Evolutionary conservation across 495 filamentous ascomycete genomes (phyloP), one percentile per base, ranked within the genome.

Genomic region (Daldinia childiae): DNA sequence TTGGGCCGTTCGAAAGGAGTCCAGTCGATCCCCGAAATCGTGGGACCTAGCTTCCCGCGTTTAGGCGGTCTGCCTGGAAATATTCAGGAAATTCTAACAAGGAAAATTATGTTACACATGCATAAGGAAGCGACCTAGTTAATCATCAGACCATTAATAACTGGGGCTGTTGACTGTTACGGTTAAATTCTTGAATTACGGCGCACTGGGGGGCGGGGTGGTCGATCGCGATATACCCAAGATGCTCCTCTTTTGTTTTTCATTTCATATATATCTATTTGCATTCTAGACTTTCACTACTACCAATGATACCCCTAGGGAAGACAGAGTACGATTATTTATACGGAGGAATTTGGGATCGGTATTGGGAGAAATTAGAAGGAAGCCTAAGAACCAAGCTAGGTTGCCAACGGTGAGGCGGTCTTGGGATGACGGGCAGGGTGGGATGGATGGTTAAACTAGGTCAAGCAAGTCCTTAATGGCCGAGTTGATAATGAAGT

Each of bases 1-100:
- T 17, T 97, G 93, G 93, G 93, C 93, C 1, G 79, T 89, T 15
- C 87, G 90, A 72, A 87, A 82, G 64, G 89, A 94, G 77, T 65
- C 74, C 5, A 69, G 48, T 51, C 69, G 66, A 26, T 38, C 61
- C 43, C 39, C 50, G 1, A 70, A 67, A 48, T 62, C 66, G 12
- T 76, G 74, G 73, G 62, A 32, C 32, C 58, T 70, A 15, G 39
- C 50, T 27, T 73, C 69, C 32, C 55, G 60, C 2, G 71, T 57
- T 19, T 74, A 52, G 66, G 43, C 19, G 43, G 43, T 48, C 43
- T 12, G 43, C 19, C 21, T 11, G 21, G 9, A 24, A 19, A 19
- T 32, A n/a, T 3, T 52, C 0, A 27, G 15, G 34, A 6, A 55
- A 12, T 14, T 50, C 38, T 8, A 24, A 57, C 19, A 51, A 39